Evolutionary conservation across 2,329 filamentous ascomycete species (phyloP), one percentile per base, ranked within the genome.

Genomic region (Raffaelea ambrosiae): DNA sequence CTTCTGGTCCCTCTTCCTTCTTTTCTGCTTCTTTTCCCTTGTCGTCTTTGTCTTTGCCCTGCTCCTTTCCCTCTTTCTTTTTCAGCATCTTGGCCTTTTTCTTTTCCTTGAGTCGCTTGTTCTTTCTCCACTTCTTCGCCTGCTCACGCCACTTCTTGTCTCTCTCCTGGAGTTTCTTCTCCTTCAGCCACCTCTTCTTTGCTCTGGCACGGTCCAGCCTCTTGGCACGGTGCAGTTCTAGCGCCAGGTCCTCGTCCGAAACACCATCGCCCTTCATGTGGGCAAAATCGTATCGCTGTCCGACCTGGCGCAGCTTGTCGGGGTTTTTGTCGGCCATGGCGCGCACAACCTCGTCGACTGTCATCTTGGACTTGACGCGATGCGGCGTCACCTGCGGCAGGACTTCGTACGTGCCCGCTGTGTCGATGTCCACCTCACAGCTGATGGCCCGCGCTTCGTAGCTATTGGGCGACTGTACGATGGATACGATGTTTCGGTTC

Each of bases 321-420:
- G 83, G 79, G 33, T 70, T 70, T 9, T 53, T 56, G 39, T 67
- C 63, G 5, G 63, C 66, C 7, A 57, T 60, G 9, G 67, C 66
- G 16, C 71, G 71, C 36, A 87, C 76, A 0, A 81, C 72, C 29
- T 83, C 73, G 51, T 83, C 78, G 0, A 81, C 73, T 0, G 76
- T 73, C 2, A 68, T 65, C 3, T 63, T 58, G 3, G 63, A 59
- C 8, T 70, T 64, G 9, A 70, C 69, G 13, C 66, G 58, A 23
- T 58, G 57, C 0, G 83, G 81, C 4, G 77, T 80, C 54, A 88
- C 74, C 59, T 84, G 86, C 57, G 86, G 77, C 9, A 87, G 66
- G 0, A 88, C 76, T 40, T 77, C 77, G 62, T 88, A 88, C 16
- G 69, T 74, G 5, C 84, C 84, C 0, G 82, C 72, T 29, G 85